phyloP scores from a whole-genome alignment of 495 filamentous ascomycete species.

The Venustampulla echinocandica region DNA sequence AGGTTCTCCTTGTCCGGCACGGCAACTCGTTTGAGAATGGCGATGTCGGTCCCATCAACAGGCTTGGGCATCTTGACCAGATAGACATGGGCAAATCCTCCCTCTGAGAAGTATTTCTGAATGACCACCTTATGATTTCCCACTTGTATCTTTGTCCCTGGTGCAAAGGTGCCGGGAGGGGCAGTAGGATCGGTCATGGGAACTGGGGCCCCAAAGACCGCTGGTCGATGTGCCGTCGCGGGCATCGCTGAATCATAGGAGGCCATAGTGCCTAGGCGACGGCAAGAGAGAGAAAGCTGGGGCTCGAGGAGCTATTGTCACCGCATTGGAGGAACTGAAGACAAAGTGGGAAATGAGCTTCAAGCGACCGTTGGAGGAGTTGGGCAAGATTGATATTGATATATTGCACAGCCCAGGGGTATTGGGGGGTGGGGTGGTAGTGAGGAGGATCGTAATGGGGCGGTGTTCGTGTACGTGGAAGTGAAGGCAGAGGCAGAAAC shows the following conservation, averaged over 20 bases:
- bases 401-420: too few species aligned
- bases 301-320: constrained; percentile 6
- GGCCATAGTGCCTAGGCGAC: constrained; percentile 17
- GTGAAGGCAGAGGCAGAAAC: too few species aligned
- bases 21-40: constrained; percentile 93
- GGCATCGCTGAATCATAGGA: constrained; percentile 19
- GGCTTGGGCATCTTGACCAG: constrained; percentile 76
- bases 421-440: too few species aligned
- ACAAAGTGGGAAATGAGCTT: background rate
- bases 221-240: constrained; percentile 41
- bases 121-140: constrained; percentile 90
- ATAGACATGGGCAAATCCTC: constrained; percentile 97
- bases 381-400: too few species aligned
- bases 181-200: constrained; percentile 38
- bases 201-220: constrained; percentile 47
- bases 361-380: background rate
- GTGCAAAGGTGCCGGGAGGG: constrained; percentile 81
- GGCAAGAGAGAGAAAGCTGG: background rate
- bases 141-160: constrained; percentile 93
- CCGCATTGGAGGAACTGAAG: constrained; percentile 12
- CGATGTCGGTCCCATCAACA: constrained; percentile 72
- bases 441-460: too few species aligned
- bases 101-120: constrained; percentile 96
- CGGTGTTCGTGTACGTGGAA: too few species aligned
- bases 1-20: constrained; percentile 91